Conservation (phyloP, 2,329 filamentous ascomycete species). For the Ascochyta clinopodiicola region DNA sequence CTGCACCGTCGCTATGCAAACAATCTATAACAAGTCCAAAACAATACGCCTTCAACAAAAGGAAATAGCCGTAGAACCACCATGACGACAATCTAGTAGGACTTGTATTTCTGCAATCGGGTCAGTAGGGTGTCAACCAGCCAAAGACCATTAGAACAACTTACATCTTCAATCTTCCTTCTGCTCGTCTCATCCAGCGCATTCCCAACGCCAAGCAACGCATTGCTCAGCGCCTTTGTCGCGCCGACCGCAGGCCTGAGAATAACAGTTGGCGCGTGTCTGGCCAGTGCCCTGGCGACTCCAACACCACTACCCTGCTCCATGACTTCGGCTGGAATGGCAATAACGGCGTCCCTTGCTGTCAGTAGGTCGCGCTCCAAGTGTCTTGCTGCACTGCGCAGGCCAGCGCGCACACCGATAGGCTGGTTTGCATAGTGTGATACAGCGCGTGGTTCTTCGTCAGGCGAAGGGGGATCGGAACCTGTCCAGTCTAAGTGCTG, state of each 20-base stretch:
- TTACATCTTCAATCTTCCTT: conserved; percentile 85
- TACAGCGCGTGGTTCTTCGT: conserved; percentile 77
- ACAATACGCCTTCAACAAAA: neutral
- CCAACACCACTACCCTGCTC: conserved; percentile 83
- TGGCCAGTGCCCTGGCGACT: conserved; percentile 78
- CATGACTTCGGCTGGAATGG: conserved; percentile 88
- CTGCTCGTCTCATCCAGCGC: conserved; percentile 83
- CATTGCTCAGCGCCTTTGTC: conserved; percentile 85
- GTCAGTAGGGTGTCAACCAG: neutral
- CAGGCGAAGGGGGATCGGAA: conserved; percentile 67
- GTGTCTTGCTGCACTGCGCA: conserved; percentile 81
- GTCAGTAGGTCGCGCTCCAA: conserved; percentile 86
- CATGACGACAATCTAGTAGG: conserved; percentile 22
- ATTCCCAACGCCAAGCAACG: conserved; percentile 90
- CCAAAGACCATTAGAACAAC: conserved; percentile 53
- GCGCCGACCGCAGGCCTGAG: conserved; percentile 89
- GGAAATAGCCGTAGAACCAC: too few relatives aligned
- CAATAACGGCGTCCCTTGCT: conserved; percentile 89
- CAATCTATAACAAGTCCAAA: conserved; percentile 8
- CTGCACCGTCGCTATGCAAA: conserved; percentile 27
- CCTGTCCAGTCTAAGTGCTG: conserved; percentile 54
- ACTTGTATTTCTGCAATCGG: conserved; percentile 41
- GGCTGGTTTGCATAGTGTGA: conserved; percentile 95
- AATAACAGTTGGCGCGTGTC: conserved; percentile 89
- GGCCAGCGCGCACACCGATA: conserved; percentile 82